Percentiles rank a stretch among this genome's conserved stretches.
Conservation (phyloP, 2,329 filamentous ascomycete genomes). For the Xylaria sp. region DNA sequence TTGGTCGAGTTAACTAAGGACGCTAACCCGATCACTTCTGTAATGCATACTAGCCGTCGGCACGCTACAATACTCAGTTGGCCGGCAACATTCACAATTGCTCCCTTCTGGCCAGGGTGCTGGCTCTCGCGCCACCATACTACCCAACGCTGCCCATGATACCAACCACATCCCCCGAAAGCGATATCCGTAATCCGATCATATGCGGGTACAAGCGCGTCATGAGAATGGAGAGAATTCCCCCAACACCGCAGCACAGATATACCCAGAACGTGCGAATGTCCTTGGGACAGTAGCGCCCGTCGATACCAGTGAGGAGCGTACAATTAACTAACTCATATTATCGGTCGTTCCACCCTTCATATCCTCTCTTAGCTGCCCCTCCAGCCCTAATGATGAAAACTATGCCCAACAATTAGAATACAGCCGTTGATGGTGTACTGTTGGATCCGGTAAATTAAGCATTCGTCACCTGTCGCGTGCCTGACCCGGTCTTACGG, state of each 20-base stretch:
- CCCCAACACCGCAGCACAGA: constrained; percentile 60
- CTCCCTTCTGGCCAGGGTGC: constrained; percentile 51
- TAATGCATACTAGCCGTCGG: constrained; percentile 49
- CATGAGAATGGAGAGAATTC: constrained; percentile 48
- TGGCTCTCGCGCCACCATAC: constrained; percentile 54
- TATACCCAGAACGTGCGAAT: constrained; percentile 58
- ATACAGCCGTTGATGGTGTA: constrained; percentile 24
- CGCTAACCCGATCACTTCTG: not conserved
- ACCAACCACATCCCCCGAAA: constrained; percentile 58
- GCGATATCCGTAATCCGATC: constrained; percentile 59
- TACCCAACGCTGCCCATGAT: constrained; percentile 49
- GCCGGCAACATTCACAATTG: constrained; percentile 59
- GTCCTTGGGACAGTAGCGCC: constrained; percentile 58
- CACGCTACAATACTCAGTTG: constrained; percentile 51
- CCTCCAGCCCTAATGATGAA: constrained; percentile 55
- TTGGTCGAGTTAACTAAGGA: not conserved
- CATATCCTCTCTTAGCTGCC: constrained; percentile 44
- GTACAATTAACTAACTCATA: not conserved
- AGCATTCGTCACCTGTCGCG: not conserved
- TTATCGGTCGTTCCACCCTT: not conserved
- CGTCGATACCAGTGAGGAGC: constrained; percentile 55
- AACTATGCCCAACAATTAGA: constrained; percentile 51
- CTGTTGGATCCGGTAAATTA: not conserved
- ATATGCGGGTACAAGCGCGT: constrained; percentile 55
- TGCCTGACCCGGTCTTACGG: not conserved